Base-by-base conservation (phyloP, 2,329 filamentous ascomycete species). In the Penicillium hordei region DNA sequence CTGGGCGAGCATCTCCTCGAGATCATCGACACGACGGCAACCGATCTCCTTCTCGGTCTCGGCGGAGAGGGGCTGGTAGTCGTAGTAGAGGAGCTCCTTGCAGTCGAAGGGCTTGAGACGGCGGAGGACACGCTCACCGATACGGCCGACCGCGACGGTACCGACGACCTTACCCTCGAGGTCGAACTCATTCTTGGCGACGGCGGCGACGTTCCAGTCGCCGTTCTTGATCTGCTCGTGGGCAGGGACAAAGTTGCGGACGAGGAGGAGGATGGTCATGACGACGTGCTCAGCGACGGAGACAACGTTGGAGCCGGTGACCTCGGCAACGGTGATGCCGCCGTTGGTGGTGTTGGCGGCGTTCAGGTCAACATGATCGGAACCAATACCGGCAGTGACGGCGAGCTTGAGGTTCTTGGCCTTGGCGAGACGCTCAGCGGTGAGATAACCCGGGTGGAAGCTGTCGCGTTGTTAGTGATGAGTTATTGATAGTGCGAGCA, bases 351-450 rank as follows among this genome's bases (percentile, higher is more conserved):
- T 93, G 89, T 97, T 97, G 77, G 94, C 94, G 44, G 90, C 92
- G 77, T 97, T 87, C 64, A 97, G 86, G 81, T 99, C 94, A 75
- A 99, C 91, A 79, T 99, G 94, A 82, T 99, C 94, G 52, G 93
- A 97, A 68, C 94, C 94, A 74, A 99, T 96, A 82, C 94, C 94
- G 70, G 94, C 94, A 51, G 94, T 99, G 78, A 99, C 81, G 76
- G 93, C 93, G 62, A 99, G 83, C 87, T 97, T 97, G 72, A 99
- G 89, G 58, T 99, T 97, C 89, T 97, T 97, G 68, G 94, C 94
- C 83, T 94, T 96, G 72, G 91, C 91, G 56, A 99, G 87, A 74
- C 94, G 93, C 83, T 97, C 93, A 54, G 91, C 91, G 49, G 90
- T 97, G 59, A 99, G 89, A 84, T 99, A 99, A 65, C 93, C 94